A percentile compares a stretch with the other conserved stretches of the same genome.
These are phyloP conservation scores for Corchorus capsularis DNA, from an alignment of 345 rosid species.

Conservation along the genomic window DNA sequence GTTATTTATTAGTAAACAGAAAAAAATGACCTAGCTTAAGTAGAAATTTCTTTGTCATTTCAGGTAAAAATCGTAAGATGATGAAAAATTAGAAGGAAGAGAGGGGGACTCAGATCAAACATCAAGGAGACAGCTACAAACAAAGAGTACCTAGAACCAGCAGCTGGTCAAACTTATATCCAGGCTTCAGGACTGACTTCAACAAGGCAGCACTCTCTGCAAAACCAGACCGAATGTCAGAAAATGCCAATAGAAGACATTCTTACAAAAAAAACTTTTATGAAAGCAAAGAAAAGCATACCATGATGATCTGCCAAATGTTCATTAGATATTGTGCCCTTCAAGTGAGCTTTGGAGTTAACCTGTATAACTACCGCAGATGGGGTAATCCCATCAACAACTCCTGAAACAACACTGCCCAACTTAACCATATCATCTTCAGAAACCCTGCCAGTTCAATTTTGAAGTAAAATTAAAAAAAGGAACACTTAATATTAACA, in stretches of 20 bases:
- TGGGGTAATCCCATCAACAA: slow-evolving; percentile 68
- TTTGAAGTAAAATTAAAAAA: slow-evolving; percentile 15
- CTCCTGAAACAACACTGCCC: slow-evolving; percentile 81
- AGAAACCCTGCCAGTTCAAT: slow-evolving; percentile 53
- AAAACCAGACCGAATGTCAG: slow-evolving; percentile 34
- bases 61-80: background rate
- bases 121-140: background rate
- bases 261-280: slow-evolving; percentile 6
- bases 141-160: slow-evolving; percentile 70
- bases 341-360: slow-evolving; percentile 55
- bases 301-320: slow-evolving; percentile 97
- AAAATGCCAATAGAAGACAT: slow-evolving; percentile 18
- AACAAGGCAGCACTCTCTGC: slow-evolving; percentile 68
- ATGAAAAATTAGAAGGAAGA: background rate
- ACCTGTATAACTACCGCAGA: slow-evolving; percentile 58
- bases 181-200: slow-evolving; percentile 76
- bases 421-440: slow-evolving; percentile 73
- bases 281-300: slow-evolving; percentile 33
- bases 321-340: slow-evolving; percentile 74
- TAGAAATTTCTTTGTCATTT: slow-evolving; percentile 4
- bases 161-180: slow-evolving; percentile 76
- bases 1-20: background rate
- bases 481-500: background rate
- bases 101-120: background rate
- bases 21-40: background rate